phyloP scores from a whole-genome alignment of 106 monocot species.

The Cymbidium sinense region DNA sequence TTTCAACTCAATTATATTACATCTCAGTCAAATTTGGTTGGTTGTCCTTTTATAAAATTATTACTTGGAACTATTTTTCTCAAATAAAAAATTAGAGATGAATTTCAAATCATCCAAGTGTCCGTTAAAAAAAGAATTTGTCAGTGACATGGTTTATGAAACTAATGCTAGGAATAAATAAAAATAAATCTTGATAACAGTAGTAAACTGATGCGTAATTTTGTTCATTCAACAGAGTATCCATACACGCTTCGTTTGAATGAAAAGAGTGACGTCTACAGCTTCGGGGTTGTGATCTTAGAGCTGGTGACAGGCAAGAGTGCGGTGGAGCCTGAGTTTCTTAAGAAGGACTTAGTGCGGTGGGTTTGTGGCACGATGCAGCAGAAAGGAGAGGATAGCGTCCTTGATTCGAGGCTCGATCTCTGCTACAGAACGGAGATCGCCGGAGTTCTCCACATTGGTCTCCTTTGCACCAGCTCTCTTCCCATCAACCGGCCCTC shows the following conservation, averaged over 20 bases:
- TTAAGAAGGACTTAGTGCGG: slow-evolving; percentile 67
- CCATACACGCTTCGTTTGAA: slow-evolving; percentile 84
- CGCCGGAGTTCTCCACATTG: slow-evolving; percentile 49
- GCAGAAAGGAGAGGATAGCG: slow-evolving; percentile 47
- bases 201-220: too few species aligned
- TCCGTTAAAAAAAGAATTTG: too few species aligned
- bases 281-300: slow-evolving; percentile 83
- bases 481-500: slow-evolving; percentile 80
- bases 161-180: too few species aligned
- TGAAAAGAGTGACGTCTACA: slow-evolving; percentile 89
- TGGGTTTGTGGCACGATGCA: slow-evolving; percentile 64
- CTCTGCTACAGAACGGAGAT: slow-evolving; percentile 25
- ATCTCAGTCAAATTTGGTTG: too few species aligned
- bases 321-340: slow-evolving; percentile 52
- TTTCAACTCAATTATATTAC: too few species aligned
- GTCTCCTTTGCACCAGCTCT: slow-evolving; percentile 58
- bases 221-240: slow-evolving; percentile 41
- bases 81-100: too few species aligned
- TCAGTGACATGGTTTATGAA: too few species aligned
- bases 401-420: slow-evolving; percentile 53
- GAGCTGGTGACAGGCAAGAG: slow-evolving; percentile 76
- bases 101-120: too few species aligned
- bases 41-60: too few species aligned
- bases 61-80: too few species aligned
- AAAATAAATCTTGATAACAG: too few species aligned